phyloP scores from a whole-genome alignment of 306 rosid species.

The Astragalus membranaceus region DNA sequence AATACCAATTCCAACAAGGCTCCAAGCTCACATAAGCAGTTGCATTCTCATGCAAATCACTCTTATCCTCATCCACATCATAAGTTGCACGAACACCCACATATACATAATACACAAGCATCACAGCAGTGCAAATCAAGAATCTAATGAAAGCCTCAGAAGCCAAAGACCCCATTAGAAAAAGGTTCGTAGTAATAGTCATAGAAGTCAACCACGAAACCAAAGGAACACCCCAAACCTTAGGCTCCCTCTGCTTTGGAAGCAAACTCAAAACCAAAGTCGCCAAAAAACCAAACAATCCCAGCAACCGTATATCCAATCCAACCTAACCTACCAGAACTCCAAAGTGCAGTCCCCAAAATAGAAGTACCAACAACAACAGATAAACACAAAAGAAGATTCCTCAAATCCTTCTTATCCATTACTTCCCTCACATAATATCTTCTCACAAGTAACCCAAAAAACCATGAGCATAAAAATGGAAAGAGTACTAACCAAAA shows the following conservation, averaged over 20 bases:
- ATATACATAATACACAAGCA: conserved; percentile 65
- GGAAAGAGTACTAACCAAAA: conserved; percentile 68
- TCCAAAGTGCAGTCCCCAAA: conserved; percentile 50
- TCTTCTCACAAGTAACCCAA: conserved; percentile 71
- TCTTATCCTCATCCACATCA: conserved; percentile 74
- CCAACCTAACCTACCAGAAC: conserved; percentile 36
- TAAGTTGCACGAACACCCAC: conserved; percentile 87
- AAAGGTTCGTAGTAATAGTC: conserved; percentile 67
- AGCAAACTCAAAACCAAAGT: conserved; percentile 59
- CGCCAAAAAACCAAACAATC: conserved; percentile 53
- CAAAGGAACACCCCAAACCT: conserved; percentile 85
- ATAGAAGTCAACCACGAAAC: conserved; percentile 88
- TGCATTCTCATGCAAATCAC: too few species aligned
- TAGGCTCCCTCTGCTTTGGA: conserved; percentile 50
- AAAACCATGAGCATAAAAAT: conserved; percentile 84
- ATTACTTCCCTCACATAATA: conserved; percentile 53
- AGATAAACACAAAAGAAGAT: conserved; percentile 40
- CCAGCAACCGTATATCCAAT: conserved; percentile 50
- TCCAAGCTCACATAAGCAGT: too few species aligned
- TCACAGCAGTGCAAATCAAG: conserved; percentile 53
- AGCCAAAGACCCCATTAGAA: conserved; percentile 73
- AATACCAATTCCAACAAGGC: too few species aligned
- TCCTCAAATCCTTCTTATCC: conserved; percentile 22
- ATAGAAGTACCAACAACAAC: conserved; percentile 42
- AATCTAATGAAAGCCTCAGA: conserved; percentile 66